These are phyloP conservation scores for Tremella yokohamensis DNA, from an alignment of 768 basidiomycete species.

Conservation along the genomic window DNA sequence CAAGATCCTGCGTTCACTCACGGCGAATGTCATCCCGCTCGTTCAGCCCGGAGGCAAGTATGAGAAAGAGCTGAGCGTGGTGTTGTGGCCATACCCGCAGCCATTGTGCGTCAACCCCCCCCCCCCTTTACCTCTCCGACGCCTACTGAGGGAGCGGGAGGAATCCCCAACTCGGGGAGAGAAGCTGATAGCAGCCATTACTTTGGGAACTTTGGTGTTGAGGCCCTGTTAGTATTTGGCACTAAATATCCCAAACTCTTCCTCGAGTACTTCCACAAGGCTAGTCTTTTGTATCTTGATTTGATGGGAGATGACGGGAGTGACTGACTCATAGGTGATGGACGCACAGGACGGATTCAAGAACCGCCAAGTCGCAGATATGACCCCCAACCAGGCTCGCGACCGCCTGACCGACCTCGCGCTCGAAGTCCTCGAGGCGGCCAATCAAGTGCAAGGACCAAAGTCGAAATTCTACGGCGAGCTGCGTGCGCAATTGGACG, in stretches of 20 bases:
- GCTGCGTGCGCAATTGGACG: conserved; percentile 63
- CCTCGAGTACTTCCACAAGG: conserved; percentile 70
- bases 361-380: conserved; percentile 66
- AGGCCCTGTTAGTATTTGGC: conserved; percentile 74
- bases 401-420: conserved; percentile 60
- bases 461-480: conserved; percentile 57
- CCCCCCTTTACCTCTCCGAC: conserved; percentile 1
- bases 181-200: conserved; percentile 26
- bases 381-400: conserved; percentile 70
- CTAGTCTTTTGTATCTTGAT: conserved; percentile 48
- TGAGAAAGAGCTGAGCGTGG: conserved; percentile 65
- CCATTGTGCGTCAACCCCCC: conserved; percentile 54
- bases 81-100: conserved; percentile 49
- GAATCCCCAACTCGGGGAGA: background rate
- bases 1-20: conserved; percentile 40
- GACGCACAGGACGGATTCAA: conserved; percentile 66
- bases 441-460: conserved; percentile 55
- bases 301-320: background rate
- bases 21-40: conserved; percentile 37
- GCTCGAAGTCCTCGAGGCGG: conserved; percentile 28
- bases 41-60: conserved; percentile 55
- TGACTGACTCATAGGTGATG: background rate
- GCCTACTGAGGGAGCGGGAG: background rate
- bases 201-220: conserved; percentile 64
- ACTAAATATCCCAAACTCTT: conserved; percentile 70